Conservation (phyloP, 2,329 filamentous ascomycete species). For the Cladosporium sp. region DNA sequence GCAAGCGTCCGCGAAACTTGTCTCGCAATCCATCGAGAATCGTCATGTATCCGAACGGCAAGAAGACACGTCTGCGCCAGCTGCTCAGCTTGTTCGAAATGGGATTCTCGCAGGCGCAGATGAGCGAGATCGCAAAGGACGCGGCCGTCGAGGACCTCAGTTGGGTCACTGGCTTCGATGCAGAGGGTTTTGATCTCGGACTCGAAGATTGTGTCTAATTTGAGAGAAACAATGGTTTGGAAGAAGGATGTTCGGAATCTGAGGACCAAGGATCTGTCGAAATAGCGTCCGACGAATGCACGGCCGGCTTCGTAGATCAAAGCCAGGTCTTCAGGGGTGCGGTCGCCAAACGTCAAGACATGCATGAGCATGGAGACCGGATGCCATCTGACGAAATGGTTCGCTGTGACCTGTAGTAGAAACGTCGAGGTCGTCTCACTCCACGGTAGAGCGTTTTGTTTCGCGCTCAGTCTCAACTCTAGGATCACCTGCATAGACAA, state of each 20-base stretch:
- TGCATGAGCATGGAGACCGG: background rate
- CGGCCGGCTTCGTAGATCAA: background rate
- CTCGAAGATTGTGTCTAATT: background rate
- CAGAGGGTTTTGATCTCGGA: background rate
- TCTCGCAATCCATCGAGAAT: background rate
- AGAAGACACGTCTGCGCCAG: background rate
- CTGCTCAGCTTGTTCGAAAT: background rate
- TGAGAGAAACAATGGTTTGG: background rate
- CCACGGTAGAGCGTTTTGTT: background rate
- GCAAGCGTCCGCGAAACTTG: background rate
- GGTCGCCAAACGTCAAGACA: background rate
- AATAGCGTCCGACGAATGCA: background rate
- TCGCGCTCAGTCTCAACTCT: background rate
- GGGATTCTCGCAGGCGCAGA: background rate
- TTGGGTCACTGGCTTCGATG: background rate
- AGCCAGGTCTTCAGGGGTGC: background rate
- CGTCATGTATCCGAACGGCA: background rate
- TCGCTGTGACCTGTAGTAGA: background rate
- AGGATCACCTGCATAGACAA: background rate
- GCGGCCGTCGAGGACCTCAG: background rate
- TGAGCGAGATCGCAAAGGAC: background rate
- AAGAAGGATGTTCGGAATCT: background rate
- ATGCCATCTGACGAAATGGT: background rate
- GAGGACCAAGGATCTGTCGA: background rate
- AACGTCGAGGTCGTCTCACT: background rate